Conservation (phyloP, 768 basidiomycete genomes). For the Mycena pura region DNA sequence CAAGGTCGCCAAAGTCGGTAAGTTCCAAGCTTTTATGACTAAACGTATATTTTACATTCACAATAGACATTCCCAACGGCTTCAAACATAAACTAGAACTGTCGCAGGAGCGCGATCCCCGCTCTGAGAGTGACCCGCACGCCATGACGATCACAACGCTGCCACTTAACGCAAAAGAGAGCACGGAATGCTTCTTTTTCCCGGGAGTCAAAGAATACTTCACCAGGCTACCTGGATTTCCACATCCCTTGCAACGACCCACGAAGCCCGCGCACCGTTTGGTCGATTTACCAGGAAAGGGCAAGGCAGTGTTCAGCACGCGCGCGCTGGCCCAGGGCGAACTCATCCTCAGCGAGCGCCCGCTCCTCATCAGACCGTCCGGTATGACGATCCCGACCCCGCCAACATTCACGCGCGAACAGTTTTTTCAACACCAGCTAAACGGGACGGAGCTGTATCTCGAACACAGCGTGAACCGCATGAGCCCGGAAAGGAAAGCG, state of each 20-base stretch:
- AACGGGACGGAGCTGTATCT: conserved; percentile 30
- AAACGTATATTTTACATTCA: not conserved
- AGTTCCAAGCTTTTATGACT: not conserved
- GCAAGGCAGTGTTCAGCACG: conserved; percentile 41
- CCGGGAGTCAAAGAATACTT: conserved; percentile 16
- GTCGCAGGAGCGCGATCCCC: not conserved
- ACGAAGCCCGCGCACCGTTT: conserved; percentile 14
- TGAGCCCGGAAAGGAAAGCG: conserved; percentile 32
- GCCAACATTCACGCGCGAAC: not conserved
- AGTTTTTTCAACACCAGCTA: conserved; percentile 1
- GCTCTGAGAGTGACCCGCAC: not conserved
- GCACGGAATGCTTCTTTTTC: conserved; percentile 14
- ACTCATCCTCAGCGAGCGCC: conserved; percentile 45
- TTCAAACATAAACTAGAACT: not conserved
- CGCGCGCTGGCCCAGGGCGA: conserved; percentile 36
- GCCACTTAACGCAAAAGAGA: not conserved
- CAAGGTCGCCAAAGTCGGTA: not conserved
- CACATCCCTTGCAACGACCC: conserved; percentile 18
- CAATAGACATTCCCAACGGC: not conserved
- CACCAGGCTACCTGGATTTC: conserved; percentile 19
- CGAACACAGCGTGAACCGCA: conserved; percentile 31
- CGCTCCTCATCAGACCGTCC: conserved; percentile 38
- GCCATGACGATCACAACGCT: conserved; percentile 8
- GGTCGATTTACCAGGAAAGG: conserved; percentile 25
- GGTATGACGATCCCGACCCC: not conserved